phyloP scores from a whole-genome alignment of 2,329 filamentous ascomycete species.

The Didymosphaeria variabile region DNA sequence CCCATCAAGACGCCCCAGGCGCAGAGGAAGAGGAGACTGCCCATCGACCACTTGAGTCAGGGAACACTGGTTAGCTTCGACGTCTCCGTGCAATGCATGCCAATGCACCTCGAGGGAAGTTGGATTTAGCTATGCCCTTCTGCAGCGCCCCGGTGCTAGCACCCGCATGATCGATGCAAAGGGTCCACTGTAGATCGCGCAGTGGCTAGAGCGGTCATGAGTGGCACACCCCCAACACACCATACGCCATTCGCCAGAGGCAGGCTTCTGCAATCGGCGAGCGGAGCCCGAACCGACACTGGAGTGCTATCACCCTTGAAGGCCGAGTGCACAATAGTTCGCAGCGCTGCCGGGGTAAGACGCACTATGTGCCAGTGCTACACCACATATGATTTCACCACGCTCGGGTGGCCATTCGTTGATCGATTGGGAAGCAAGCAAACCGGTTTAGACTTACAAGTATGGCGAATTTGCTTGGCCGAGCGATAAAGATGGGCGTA shows the following conservation, averaged over 20 bases:
- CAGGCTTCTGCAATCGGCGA: constrained; percentile 24
- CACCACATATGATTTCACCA: constrained; percentile 30
- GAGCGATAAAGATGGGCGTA: constrained; percentile 71
- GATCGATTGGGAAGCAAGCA: constrained; percentile 27
- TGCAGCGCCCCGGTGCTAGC: constrained; percentile 50
- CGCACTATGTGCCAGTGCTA: constrained; percentile 36
- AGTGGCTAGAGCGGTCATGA: constrained; percentile 50
- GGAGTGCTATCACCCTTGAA: constrained; percentile 20
- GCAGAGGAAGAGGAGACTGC: constrained; percentile 85
- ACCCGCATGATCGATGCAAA: constrained; percentile 53
- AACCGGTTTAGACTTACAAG: constrained; percentile 73
- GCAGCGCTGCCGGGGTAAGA: constrained; percentile 37
- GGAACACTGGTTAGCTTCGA: constrained; percentile 48
- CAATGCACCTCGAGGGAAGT: constrained; percentile 33
- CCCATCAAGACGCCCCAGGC: constrained; percentile 97
- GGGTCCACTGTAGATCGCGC: constrained; percentile 43
- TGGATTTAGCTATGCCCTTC: constrained; percentile 41
- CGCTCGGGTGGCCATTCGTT: constrained; percentile 26
- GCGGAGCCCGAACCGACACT: constrained; percentile 22
- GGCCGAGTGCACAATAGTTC: constrained; percentile 39
- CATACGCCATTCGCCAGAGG: constrained; percentile 30
- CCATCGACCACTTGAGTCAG: constrained; percentile 85
- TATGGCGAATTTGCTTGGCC: constrained; percentile 93
- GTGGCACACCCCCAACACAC: constrained; percentile 30
- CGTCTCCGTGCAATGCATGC: constrained; percentile 36